A percentile compares a stretch with the other conserved stretches of the same genome.
Conservation (phyloP, 2,329 filamentous ascomycete species). For the Ophiostoma angusticollis region DNA sequence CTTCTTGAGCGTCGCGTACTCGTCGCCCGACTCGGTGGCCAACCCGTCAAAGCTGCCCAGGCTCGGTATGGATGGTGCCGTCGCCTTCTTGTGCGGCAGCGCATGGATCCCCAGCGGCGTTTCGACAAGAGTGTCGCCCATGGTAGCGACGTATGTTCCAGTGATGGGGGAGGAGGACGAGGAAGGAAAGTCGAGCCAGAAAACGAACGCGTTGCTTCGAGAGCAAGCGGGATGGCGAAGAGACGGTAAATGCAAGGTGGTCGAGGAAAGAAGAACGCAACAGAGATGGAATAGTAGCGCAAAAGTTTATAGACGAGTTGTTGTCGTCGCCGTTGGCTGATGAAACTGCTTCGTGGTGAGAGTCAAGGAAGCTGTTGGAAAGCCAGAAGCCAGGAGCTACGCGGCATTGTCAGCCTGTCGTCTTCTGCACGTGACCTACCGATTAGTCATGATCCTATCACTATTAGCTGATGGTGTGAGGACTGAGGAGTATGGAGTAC, state of each 20-base stretch:
- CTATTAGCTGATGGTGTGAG: too few species aligned
- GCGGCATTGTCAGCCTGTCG: too few species aligned
- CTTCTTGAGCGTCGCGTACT: slow-evolving; percentile 93
- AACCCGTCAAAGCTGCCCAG: slow-evolving; percentile 83
- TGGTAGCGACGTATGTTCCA: slow-evolving; percentile 24
- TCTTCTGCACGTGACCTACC: too few species aligned
- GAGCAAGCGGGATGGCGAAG: neutral
- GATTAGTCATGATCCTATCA: too few species aligned
- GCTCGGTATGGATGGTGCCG: slow-evolving; percentile 70
- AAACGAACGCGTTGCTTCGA: neutral
- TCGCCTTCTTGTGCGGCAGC: slow-evolving; percentile 68
- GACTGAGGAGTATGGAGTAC: too few species aligned
- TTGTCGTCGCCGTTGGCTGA: too few species aligned
- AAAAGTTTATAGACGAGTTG: too few species aligned
- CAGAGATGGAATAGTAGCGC: neutral
- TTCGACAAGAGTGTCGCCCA: slow-evolving; percentile 83
- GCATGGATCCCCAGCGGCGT: slow-evolving; percentile 55
- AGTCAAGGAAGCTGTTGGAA: too few species aligned
- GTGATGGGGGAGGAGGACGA: neutral
- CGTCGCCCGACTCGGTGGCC: slow-evolving; percentile 69
- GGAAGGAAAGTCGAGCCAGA: neutral
- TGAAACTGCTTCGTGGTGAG: neutral
- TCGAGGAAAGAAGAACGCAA: neutral
- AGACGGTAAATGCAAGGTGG: neutral
- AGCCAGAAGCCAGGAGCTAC: too few species aligned